Percentiles rank a stretch among this genome's conserved stretches.
These are phyloP conservation scores for Sugiyamaella novakii DNA, from an alignment of 1,139 yeast species.

Conservation along the genomic window DNA sequence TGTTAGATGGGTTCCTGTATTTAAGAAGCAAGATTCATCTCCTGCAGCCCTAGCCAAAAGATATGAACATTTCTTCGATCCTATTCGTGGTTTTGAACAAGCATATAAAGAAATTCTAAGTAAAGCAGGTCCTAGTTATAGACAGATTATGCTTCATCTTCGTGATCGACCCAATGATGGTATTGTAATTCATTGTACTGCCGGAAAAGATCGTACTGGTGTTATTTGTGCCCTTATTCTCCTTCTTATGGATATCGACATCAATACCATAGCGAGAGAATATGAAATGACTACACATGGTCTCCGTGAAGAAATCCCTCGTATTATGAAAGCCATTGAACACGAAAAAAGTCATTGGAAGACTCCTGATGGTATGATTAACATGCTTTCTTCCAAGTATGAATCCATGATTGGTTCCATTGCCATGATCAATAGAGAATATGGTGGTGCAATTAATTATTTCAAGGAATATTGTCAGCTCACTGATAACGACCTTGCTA, in stretches of 20 bases:
- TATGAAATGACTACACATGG: constrained; percentile 76
- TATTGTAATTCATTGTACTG: constrained; percentile 74
- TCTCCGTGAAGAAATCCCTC: constrained; percentile 39
- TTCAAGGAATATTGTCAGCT: constrained; percentile 53
- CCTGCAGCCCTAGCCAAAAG: constrained; percentile 66
- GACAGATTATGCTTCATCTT: constrained; percentile 40
- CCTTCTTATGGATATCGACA: constrained; percentile 64
- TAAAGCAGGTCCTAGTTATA: constrained; percentile 45
- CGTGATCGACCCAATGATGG: constrained; percentile 55
- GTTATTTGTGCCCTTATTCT: constrained; percentile 68
- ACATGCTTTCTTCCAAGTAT: constrained; percentile 64
- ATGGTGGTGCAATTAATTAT: constrained; percentile 59
- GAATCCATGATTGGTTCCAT: constrained; percentile 75
- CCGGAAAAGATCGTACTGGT: constrained; percentile 89
- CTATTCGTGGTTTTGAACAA: constrained; percentile 63
- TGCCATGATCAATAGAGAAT: constrained; percentile 51
- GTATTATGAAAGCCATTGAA: constrained; percentile 30
- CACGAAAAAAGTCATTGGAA: constrained; percentile 22
- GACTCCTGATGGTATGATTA: constrained; percentile 49
- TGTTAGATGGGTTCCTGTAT: constrained; percentile 64
- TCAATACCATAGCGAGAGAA: constrained; percentile 66
- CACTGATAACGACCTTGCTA: constrained; percentile 51
- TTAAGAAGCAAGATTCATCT: constrained; percentile 57
- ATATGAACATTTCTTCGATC: constrained; percentile 57
- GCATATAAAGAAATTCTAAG: constrained; percentile 65